phyloP scores from a whole-genome alignment of 805 yeast species.

The Lachancea nothofagi region DNA sequence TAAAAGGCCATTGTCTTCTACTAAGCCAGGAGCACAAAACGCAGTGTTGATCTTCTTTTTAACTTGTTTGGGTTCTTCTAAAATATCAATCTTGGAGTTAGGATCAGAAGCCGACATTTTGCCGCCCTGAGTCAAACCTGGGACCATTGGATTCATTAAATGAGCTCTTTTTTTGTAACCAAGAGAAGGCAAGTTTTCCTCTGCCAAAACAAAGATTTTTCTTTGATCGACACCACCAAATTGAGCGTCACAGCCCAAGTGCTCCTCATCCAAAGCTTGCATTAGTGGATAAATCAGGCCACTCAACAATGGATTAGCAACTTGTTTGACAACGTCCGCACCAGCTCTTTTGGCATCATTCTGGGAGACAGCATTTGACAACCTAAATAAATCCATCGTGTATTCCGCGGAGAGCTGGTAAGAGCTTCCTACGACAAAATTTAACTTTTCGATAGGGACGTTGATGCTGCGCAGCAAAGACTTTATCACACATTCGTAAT shows the following conservation, averaged over 20 bases:
- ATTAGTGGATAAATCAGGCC: constrained; percentile 96
- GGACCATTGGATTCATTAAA: constrained; percentile 98
- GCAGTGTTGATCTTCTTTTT: constrained; percentile 90
- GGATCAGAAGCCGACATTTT: constrained; percentile 99
- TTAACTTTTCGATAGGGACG: constrained; percentile 86
- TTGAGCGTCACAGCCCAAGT: constrained; percentile 83
- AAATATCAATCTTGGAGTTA: constrained; percentile 88
- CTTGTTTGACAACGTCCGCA: constrained; percentile 98
- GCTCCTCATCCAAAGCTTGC: constrained; percentile 97
- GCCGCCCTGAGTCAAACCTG: constrained; percentile 94
- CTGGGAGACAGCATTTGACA: constrained; percentile 81
- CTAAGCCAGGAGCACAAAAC: constrained; percentile 90
- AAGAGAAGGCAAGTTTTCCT: constrained; percentile 77
- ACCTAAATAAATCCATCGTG: constrained; percentile 82
- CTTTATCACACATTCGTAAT: constrained; percentile 79
- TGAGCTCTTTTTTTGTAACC: constrained; percentile 98
- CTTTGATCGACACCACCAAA: constrained; percentile 99
- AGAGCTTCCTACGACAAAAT: constrained; percentile 81
- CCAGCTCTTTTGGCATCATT: constrained; percentile 99
- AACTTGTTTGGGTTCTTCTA: constrained; percentile 83
- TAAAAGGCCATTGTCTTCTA: constrained; percentile 85
- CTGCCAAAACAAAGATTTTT: constrained; percentile 94
- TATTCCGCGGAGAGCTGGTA: constrained; percentile 76
- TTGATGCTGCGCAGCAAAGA: constrained; percentile 79
- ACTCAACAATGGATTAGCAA: constrained; percentile 82